phyloP scores from a whole-genome alignment of 2,329 filamentous ascomycete species.

The Penicillium frequentans region DNA sequence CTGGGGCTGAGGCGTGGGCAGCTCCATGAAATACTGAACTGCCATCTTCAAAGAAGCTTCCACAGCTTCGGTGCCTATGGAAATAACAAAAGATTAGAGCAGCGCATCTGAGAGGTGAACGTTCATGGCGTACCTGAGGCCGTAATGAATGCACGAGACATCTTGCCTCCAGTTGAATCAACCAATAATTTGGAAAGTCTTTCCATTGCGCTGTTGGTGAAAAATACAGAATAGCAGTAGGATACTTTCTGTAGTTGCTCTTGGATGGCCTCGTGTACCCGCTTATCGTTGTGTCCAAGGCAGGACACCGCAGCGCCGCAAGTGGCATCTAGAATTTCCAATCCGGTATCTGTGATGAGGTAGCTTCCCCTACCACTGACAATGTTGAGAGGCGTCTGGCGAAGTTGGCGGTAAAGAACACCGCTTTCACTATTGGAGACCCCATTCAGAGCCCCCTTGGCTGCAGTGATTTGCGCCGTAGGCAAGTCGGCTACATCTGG shows the following conservation, averaged over 20 bases:
- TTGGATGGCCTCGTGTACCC: slow-evolving; percentile 60
- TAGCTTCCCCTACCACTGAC: slow-evolving; percentile 49
- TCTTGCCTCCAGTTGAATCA: slow-evolving; percentile 50
- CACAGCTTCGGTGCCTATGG: slow-evolving; percentile 62
- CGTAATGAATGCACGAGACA: slow-evolving; percentile 57
- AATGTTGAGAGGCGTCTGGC: slow-evolving; percentile 44
- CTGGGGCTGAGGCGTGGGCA: slow-evolving; percentile 48
- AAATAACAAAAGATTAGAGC: not conserved
- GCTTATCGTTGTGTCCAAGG: slow-evolving; percentile 64
- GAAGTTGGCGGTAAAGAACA: slow-evolving; percentile 53
- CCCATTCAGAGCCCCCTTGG: not conserved
- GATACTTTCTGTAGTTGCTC: slow-evolving; percentile 58
- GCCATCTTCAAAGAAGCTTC: slow-evolving; percentile 67
- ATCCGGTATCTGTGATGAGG: slow-evolving; percentile 51
- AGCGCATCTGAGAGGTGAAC: not conserved
- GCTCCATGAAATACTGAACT: slow-evolving; percentile 63
- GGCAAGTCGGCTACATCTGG: not conserved
- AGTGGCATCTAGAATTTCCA: slow-evolving; percentile 66
- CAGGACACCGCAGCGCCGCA: slow-evolving; percentile 71
- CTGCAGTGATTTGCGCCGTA: not conserved
- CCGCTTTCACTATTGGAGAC: slow-evolving; percentile 17
- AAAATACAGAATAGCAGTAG: slow-evolving; percentile 60
- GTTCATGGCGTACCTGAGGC: slow-evolving; percentile 49
- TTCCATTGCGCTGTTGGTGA: slow-evolving; percentile 53
- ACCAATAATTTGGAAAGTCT: slow-evolving; percentile 51